These are phyloP conservation scores for Eutrema heterophyllum DNA, from an alignment of 345 rosid species.

Conservation along the genomic window DNA sequence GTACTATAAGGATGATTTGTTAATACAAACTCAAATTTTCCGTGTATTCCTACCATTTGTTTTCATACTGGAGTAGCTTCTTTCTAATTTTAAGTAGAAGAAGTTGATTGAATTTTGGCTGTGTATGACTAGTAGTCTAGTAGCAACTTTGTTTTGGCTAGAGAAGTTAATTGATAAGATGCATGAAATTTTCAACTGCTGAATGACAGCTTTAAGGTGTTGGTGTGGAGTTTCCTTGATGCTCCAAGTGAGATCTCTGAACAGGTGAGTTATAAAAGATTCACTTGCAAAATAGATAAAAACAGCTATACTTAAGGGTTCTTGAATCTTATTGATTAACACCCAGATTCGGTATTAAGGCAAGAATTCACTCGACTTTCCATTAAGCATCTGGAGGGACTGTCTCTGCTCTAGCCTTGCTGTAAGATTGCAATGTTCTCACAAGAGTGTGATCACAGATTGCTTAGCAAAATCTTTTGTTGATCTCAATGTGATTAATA, in stretches of 20 bases:
- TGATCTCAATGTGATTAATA: background rate
- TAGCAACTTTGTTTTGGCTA: conserved; percentile 8
- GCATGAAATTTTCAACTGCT: conserved; percentile 31
- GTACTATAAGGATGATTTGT: conserved; percentile 18
- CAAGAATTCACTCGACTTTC: background rate
- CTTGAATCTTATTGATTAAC: conserved; percentile 13
- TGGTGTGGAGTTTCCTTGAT: conserved; percentile 33
- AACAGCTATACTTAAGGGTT: background rate
- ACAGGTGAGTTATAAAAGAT: conserved; percentile 25
- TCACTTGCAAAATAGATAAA: too few relatives aligned
- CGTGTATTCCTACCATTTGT: conserved; percentile 15
- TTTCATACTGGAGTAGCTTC: conserved; percentile 1
- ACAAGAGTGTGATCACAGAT: background rate
- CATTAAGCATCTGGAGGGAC: background rate
- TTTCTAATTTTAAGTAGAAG: background rate
- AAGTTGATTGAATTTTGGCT: background rate
- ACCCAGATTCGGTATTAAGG: conserved; percentile 3
- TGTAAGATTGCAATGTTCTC: background rate
- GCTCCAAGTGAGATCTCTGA: conserved; percentile 31
- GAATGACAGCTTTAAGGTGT: conserved; percentile 39
- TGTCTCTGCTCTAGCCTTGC: background rate
- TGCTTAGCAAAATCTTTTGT: background rate
- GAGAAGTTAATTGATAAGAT: conserved; percentile 24
- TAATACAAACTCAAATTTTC: conserved; percentile 22
- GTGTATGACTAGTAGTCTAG: background rate